These are phyloP conservation scores for Endoconidiophora polonica DNA, from an alignment of 2,329 filamentous ascomycete species.

Conservation along the genomic window DNA sequence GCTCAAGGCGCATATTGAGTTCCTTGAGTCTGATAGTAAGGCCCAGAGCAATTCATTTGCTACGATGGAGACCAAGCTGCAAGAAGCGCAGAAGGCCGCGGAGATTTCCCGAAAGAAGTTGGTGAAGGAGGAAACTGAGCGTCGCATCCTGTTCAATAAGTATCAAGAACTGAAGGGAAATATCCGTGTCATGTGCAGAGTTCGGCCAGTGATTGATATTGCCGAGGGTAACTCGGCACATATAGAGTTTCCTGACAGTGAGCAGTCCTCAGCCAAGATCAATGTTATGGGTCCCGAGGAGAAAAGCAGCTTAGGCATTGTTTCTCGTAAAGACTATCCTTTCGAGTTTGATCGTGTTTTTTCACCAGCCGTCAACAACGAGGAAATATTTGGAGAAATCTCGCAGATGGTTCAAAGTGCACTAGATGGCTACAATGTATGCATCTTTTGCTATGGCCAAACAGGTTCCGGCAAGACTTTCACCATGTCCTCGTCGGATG, in stretches of 20 bases:
- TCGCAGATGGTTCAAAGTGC: slow-evolving; percentile 93
- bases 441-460: slow-evolving; percentile 97
- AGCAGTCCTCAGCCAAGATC: slow-evolving; percentile 77
- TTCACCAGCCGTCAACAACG: slow-evolving; percentile 57
- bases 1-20: slow-evolving; percentile 67
- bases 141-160: slow-evolving; percentile 88
- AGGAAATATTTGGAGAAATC: slow-evolving; percentile 87
- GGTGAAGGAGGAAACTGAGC: slow-evolving; percentile 76
- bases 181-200: slow-evolving; percentile 94
- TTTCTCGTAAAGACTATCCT: slow-evolving; percentile 61
- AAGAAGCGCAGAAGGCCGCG: slow-evolving; percentile 55
- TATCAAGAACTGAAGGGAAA: slow-evolving; percentile 97
- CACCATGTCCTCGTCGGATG: slow-evolving; percentile 81
- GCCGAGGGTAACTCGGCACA: slow-evolving; percentile 50
- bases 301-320: slow-evolving; percentile 58
- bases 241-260: slow-evolving; percentile 57
- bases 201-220: slow-evolving; percentile 52
- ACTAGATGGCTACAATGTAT: slow-evolving; percentile 94
- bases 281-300: slow-evolving; percentile 70
- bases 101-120: slow-evolving; percentile 64
- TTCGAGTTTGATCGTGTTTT: slow-evolving; percentile 95
- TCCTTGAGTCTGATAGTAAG: slow-evolving; percentile 77
- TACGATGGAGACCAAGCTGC: slow-evolving; percentile 62
- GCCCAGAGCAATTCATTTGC: slow-evolving; percentile 77
- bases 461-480: slow-evolving; percentile 94